These are phyloP conservation scores for Balamuthia mandrillaris DNA, from an alignment of 208 protist species.

Conservation along the genomic window DNA sequence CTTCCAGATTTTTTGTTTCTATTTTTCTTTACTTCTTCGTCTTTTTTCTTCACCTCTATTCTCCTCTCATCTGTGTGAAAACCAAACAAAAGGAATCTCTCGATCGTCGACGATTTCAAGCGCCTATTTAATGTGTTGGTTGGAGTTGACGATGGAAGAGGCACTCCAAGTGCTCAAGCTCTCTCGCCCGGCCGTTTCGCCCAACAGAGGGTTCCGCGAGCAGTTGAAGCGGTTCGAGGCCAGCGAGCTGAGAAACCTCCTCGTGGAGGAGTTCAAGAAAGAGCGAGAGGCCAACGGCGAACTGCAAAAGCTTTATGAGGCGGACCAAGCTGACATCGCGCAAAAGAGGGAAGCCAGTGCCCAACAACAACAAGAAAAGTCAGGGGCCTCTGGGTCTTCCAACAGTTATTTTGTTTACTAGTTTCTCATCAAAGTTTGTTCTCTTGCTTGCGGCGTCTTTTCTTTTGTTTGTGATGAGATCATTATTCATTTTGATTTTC, in stretches of 20 bases:
- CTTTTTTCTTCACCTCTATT: neutral
- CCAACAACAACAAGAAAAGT: too few relatives aligned
- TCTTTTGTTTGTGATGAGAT: too few relatives aligned
- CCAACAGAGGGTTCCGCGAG: neutral
- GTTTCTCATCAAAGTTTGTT: too few relatives aligned
- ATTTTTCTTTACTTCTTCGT: too few relatives aligned
- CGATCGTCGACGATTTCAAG: neutral
- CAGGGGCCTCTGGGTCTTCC: too few relatives aligned
- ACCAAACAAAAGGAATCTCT: too few relatives aligned
- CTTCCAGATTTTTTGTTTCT: too few relatives aligned
- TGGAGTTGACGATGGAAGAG: neutral
- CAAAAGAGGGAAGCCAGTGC: neutral
- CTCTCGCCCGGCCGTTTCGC: neutral
- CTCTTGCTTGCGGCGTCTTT: too few relatives aligned
- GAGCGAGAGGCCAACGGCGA: neutral
- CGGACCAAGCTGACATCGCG: neutral
- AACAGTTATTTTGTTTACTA: too few relatives aligned
- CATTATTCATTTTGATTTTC: too few relatives aligned
- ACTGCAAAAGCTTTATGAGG: neutral
- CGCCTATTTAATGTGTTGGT: conserved; percentile 11
- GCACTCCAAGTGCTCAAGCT: neutral
- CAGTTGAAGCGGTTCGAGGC: neutral
- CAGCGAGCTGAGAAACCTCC: neutral
- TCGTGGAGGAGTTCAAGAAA: neutral
- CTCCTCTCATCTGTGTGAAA: too few relatives aligned